phyloP scores from a whole-genome alignment of 1,284 basidiomycete genomes.

The Cerioporus squamosus region DNA sequence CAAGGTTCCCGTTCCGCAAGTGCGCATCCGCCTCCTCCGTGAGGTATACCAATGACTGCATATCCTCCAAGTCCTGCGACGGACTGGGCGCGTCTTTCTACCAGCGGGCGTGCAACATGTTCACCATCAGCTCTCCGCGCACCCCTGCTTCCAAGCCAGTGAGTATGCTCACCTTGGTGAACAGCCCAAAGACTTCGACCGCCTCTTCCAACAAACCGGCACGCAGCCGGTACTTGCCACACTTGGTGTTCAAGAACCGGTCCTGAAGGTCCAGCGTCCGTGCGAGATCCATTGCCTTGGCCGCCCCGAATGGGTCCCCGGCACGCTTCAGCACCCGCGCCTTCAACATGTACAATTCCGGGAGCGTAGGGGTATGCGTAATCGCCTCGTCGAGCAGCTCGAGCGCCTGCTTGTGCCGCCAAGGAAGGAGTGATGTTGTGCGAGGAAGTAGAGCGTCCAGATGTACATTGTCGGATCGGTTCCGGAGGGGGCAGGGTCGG shows the following conservation, averaged over 20 bases:
- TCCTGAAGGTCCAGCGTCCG: constrained; percentile 92
- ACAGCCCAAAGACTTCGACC: constrained; percentile 74
- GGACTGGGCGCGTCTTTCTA: constrained; percentile 86
- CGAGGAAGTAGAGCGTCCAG: constrained; percentile 96
- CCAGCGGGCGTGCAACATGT: background rate
- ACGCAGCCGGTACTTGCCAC: constrained; percentile 89
- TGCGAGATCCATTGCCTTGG: constrained; percentile 81
- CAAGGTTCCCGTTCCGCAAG: constrained; percentile 67
- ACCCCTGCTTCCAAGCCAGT: background rate
- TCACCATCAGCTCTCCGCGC: background rate
- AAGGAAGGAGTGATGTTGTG: constrained; percentile 86
- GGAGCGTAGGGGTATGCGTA: constrained; percentile 90
- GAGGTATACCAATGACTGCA: constrained; percentile 94
- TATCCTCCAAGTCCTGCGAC: constrained; percentile 87
- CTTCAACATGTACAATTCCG: constrained; percentile 87
- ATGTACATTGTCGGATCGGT: constrained; percentile 87
- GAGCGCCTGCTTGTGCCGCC: constrained; percentile 63
- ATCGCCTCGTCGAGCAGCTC: constrained; percentile 71
- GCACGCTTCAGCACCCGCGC: constrained; percentile 88
- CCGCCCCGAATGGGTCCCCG: constrained; percentile 82
- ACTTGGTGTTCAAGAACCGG: constrained; percentile 94
- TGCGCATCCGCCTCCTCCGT: constrained; percentile 83
- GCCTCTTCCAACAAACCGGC: constrained; percentile 83
- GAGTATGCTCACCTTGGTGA: constrained; percentile 77
- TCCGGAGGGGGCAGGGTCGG: constrained; percentile 33